Evolutionary conservation across 495 filamentous ascomycete species (phyloP).

Genomic region (Apiosordaria backusii): DNA sequence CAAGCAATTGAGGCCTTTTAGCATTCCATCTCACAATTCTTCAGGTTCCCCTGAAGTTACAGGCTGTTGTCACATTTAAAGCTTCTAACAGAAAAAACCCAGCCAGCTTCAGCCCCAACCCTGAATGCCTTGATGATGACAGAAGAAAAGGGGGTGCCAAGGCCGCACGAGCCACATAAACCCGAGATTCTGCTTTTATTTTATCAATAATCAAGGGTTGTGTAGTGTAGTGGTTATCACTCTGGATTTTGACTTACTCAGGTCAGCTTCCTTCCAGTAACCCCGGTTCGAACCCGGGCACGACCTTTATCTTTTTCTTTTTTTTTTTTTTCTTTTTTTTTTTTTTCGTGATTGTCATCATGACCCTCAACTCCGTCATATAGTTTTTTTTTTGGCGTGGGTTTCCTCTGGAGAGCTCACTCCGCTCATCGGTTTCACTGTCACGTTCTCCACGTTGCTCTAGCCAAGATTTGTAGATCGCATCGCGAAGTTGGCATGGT

Average conservation of each 20-base stretch:
- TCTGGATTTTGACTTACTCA: constrained; percentile 21
- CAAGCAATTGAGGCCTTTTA: background rate
- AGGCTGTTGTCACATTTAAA: too few species aligned
- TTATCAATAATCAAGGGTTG: constrained; percentile 12
- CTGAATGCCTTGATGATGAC: background rate
- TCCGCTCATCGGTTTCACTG: background rate
- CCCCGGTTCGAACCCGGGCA: constrained; percentile 29
- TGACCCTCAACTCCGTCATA: background rate
- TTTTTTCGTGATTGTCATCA: background rate
- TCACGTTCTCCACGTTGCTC: background rate
- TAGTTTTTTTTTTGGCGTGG: constrained; percentile 3
- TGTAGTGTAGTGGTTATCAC: constrained; percentile 30
- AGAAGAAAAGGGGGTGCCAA: background rate
- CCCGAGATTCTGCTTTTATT: background rate
- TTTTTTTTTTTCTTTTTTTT: background rate
- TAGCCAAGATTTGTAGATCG: background rate
- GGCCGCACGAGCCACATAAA: background rate
- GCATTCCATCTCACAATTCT: too few species aligned
- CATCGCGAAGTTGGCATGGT: constrained; percentile 8
- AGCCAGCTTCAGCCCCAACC: background rate
- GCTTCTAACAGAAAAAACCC: too few species aligned
- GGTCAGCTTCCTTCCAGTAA: constrained; percentile 15
- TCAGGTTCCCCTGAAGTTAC: too few species aligned
- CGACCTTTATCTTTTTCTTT: constrained; percentile 18
- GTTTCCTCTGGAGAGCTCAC: background rate